phyloP scores from a whole-genome alignment of 2,329 filamentous ascomycete genomes.

The Chaetomium olivaceum region DNA sequence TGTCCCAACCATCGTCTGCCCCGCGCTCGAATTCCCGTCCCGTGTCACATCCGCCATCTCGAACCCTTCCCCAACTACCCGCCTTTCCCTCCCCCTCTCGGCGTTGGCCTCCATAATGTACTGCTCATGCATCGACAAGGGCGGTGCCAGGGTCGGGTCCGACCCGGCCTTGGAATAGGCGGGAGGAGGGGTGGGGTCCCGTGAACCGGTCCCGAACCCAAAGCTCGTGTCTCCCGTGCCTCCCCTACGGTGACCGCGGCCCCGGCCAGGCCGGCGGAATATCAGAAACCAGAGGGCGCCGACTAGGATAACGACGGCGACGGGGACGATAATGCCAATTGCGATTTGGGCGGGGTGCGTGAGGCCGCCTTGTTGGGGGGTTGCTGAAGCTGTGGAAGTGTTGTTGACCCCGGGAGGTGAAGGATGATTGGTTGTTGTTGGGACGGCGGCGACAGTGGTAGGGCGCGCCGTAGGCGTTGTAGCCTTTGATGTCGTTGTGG shows the following conservation, averaged over 20 bases:
- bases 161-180: slow-evolving; percentile 3
- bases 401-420: not conserved
- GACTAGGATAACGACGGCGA: slow-evolving; percentile 25
- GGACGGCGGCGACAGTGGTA: not conserved
- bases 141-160: not conserved
- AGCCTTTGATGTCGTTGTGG: not conserved
- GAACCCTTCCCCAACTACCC: not conserved
- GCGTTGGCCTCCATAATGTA: not conserved
- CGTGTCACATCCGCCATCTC: slow-evolving; percentile 9
- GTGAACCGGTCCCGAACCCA: not conserved
- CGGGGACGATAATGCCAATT: slow-evolving; percentile 25
- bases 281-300: slow-evolving; percentile 25
- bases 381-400: not conserved
- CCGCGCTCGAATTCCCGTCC: not conserved
- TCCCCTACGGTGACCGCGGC: slow-evolving; percentile 1
- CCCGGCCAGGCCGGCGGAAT: slow-evolving; percentile 15
- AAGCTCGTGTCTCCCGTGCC: slow-evolving; percentile 3
- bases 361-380: slow-evolving; percentile 11
- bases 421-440: not conserved
- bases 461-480: not conserved
- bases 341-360: slow-evolving; percentile 25
- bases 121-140: slow-evolving; percentile 6
- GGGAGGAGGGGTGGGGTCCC: slow-evolving; percentile 5
- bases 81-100: not conserved
- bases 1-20: not conserved